Conservation (phyloP, 192 early-diverging fungal genomes). For the Phlyctochytrium arcticum region DNA sequence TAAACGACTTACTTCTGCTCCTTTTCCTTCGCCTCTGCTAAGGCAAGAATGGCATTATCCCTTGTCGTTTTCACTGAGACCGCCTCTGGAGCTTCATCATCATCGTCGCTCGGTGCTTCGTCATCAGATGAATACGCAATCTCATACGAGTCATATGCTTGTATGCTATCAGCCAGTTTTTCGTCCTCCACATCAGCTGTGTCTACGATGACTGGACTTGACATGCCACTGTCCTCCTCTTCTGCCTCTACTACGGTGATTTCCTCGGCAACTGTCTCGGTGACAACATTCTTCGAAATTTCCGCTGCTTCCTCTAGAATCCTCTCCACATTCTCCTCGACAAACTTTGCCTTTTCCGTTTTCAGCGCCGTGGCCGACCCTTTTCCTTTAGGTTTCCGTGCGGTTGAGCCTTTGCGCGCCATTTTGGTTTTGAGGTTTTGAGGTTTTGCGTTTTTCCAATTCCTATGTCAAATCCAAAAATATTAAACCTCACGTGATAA, state of each 20-base stretch:
- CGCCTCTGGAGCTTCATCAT: neutral
- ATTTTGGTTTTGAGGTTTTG: too few relatives aligned
- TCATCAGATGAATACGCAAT: conserved; percentile 7
- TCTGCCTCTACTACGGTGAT: neutral
- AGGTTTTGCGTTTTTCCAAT: neutral
- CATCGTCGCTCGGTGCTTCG: neutral
- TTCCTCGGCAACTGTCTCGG: too few relatives aligned
- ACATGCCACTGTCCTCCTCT: neutral
- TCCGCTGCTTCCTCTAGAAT: neutral
- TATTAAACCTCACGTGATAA: neutral
- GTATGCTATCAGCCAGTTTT: too few relatives aligned
- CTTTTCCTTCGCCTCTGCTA: neutral
- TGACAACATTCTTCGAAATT: neutral
- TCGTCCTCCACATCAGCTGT: neutral
- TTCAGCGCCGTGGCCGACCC: too few relatives aligned
- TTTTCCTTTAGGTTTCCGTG: too few relatives aligned
- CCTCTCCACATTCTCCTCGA: neutral
- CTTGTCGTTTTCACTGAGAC: neutral
- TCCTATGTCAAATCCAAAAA: neutral
- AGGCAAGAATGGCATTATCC: neutral
- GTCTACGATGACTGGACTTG: neutral
- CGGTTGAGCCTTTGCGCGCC: too few relatives aligned
- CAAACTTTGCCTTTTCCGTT: neutral
- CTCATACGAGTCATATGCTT: neutral
- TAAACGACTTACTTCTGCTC: neutral